These are phyloP conservation scores for Nyctanthes arbortristis DNA, from an alignment of 257 asterid species.

Conservation along the genomic window DNA sequence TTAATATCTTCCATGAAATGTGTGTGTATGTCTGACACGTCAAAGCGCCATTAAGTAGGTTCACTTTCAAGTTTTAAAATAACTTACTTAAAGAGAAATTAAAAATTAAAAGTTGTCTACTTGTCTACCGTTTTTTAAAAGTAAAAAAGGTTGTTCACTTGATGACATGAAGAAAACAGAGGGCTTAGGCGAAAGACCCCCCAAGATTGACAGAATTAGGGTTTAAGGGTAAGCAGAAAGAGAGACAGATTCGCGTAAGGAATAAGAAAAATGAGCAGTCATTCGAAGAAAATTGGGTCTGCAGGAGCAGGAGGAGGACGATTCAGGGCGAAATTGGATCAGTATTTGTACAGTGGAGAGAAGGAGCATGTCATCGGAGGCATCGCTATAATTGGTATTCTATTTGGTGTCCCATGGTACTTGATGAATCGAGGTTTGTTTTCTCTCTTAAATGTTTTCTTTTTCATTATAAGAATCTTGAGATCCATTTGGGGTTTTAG, in stretches of 20 bases:
- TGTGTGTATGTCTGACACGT: too few species aligned
- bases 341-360: slow-evolving; percentile 75
- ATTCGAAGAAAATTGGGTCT: slow-evolving; percentile 44
- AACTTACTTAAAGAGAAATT: too few species aligned
- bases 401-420: slow-evolving; percentile 90
- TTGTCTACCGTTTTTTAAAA: too few species aligned
- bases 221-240: not conserved
- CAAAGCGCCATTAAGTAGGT: too few species aligned
- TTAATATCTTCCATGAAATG: too few species aligned
- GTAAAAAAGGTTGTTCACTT: too few species aligned
- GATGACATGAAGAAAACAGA: too few species aligned
- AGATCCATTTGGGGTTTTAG: not conserved
- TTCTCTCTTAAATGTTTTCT: not conserved
- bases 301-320: slow-evolving; percentile 49
- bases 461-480: too few species aligned
- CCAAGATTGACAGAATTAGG: slow-evolving; percentile 10
- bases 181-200: too few species aligned
- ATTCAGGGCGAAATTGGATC: slow-evolving; percentile 64
- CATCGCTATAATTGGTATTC: slow-evolving; percentile 61
- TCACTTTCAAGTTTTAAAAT: too few species aligned
- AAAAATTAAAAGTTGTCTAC: too few species aligned
- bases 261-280: slow-evolving; percentile 41
- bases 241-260: not conserved
- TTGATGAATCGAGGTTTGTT: slow-evolving; percentile 69
- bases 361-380: slow-evolving; percentile 85